Percentiles rank a stretch among this genome's conserved stretches.
These are phyloP conservation scores for Myxozyma neotropica DNA, from an alignment of 805 yeast genomes.

Conservation along the genomic window DNA sequence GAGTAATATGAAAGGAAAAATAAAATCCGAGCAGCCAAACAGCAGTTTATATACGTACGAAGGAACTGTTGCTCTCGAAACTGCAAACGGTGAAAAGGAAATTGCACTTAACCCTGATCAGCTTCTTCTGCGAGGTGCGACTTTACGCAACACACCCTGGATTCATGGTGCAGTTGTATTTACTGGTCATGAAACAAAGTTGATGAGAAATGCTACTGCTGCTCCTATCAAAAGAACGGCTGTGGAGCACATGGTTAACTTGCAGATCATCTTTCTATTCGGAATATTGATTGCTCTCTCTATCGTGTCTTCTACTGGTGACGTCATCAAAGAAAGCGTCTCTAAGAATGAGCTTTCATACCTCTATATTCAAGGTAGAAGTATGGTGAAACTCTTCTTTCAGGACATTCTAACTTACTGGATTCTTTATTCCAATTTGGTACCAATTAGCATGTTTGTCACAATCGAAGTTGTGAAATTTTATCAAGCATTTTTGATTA, in stretches of 20 bases:
- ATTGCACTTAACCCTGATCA: conserved; percentile 89
- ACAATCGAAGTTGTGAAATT: conserved; percentile 95
- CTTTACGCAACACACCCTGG: conserved; percentile 92
- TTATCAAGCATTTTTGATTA: conserved; percentile 91
- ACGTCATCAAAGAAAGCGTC: conserved; percentile 59
- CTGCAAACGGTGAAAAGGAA: conserved; percentile 29
- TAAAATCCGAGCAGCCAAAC: conserved; percentile 89
- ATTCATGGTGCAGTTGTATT: conserved; percentile 89
- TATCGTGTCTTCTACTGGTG: conserved; percentile 82
- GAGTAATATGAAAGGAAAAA: conserved; percentile 55
- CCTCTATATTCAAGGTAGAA: conserved; percentile 67
- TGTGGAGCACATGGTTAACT: conserved; percentile 90
- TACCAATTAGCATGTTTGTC: conserved; percentile 92
- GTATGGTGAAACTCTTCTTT: conserved; percentile 71
- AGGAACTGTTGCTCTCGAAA: conserved; percentile 69
- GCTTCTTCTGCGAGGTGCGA: conserved; percentile 90
- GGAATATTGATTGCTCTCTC: conserved; percentile 74
- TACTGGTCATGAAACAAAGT: conserved; percentile 97
- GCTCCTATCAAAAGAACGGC: conserved; percentile 97
- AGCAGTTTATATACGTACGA: conserved; percentile 93
- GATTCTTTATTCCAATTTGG: conserved; percentile 94
- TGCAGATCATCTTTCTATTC: conserved; percentile 88
- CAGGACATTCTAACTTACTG: conserved; percentile 88
- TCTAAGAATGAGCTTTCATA: conserved; percentile 56
- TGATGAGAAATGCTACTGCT: conserved; percentile 98